Base-by-base conservation (phyloP, 768 basidiomycete genomes). In the Amanita jacksonii region DNA sequence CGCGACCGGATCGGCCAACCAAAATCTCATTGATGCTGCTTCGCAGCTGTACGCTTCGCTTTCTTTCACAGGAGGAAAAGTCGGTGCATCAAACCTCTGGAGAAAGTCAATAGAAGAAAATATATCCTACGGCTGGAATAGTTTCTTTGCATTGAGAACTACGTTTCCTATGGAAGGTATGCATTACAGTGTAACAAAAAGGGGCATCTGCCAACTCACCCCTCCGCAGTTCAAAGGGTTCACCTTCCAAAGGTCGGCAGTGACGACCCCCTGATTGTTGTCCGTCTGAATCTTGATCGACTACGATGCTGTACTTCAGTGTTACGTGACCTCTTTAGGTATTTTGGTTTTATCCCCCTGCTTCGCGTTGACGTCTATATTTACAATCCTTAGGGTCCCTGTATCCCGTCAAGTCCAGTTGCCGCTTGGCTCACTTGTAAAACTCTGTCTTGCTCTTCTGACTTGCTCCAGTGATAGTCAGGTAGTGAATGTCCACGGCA, bases 11-110 rank as follows among this genome's bases (percentile, higher is more conserved):
- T 62, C 72, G 1, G 68, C 65, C 3, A 64, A 69, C 38, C 23
- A 41, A 13, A 45, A 55, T 18, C 52, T 81, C 4, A 47, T 76
- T 1, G 51, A 62, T 32, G 66, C 77, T 10, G 70, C 80, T 2
- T 77, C 77, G 5, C 56, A 62, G 15, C 67, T 91, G 16, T 84
- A 81, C 46, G 63, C 79, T 3, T 62, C 69, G 18, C 67, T 91
- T 4, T 81, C 81, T 58, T 62, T 75, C 22, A 79, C 83, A 0
- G 85, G 85, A 16, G 88, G 89, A 6, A 91, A 88, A 60, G 78
- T 85, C 7, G 84, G 81, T 19, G 78, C 79, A 12, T 68, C 76
- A 8, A 74, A 66, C 41, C 52, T 82, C 4, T 91, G 88, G 88
- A 72, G 80, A 50, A 86, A 82, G 52, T 77, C 77, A 12, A 47